Conservation (phyloP, 495 filamentous ascomycete genomes). For the Annulohypoxylon bovei region DNA sequence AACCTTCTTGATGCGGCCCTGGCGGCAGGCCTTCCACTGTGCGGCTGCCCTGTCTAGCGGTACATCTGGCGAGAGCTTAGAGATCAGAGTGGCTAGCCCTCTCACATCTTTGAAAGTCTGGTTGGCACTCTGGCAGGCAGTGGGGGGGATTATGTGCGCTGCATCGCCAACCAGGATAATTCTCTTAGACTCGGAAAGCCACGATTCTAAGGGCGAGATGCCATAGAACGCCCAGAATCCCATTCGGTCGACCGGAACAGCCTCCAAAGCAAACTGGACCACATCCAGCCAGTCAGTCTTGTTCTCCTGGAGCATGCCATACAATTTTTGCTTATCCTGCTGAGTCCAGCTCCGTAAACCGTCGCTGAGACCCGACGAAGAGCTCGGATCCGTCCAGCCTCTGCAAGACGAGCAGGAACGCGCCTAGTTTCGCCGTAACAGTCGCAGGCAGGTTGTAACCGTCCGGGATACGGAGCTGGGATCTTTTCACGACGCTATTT, state of each 20-base stretch:
- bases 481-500: conserved; percentile 41
- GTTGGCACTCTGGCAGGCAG: conserved; percentile 48
- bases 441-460: conserved; percentile 55
- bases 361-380: conserved; percentile 55
- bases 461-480: conserved; percentile 30
- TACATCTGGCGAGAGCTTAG: conserved; percentile 17
- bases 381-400: conserved; percentile 55
- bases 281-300: conserved; percentile 35
- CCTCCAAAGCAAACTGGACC: conserved; percentile 29
- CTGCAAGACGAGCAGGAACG: conserved; percentile 61
- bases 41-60: conserved; percentile 22
- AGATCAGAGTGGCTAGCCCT: conserved; percentile 38
- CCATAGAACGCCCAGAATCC: conserved; percentile 34
- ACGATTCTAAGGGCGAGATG: conserved; percentile 35
- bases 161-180: conserved; percentile 55
- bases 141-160: conserved; percentile 56
- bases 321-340: conserved; percentile 37
- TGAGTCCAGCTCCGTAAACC: conserved; percentile 19
- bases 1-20: conserved; percentile 30
- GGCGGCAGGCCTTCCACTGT: conserved; percentile 36
- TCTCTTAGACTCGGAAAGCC: conserved; percentile 45
- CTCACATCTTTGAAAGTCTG: conserved; percentile 49
- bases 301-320: conserved; percentile 37
- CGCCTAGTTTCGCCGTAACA: conserved; percentile 54
- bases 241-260: conserved; percentile 11